phyloP scores from a whole-genome alignment of 306 rosid genomes.

The Quercus suber region DNA sequence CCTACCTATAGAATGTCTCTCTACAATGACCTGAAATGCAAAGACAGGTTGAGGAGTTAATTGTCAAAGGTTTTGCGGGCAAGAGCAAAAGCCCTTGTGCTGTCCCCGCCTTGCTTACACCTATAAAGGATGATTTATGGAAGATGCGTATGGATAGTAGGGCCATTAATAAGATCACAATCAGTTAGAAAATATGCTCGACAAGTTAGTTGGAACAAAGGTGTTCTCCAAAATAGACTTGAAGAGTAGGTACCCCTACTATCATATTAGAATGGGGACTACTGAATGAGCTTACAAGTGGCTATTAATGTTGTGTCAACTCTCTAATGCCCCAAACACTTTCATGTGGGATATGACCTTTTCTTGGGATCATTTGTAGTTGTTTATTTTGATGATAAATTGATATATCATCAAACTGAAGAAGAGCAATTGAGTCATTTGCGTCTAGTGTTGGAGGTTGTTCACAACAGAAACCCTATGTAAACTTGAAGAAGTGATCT shows the following conservation, averaged over 20 bases:
- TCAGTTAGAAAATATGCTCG: neutral
- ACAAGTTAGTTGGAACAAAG: neutral
- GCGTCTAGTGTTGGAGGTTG: too few relatives aligned
- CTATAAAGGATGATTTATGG: neutral
- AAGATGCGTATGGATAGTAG: neutral
- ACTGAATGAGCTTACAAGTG: neutral
- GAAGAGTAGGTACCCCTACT: neutral
- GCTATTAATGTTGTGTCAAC: neutral
- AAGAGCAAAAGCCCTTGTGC: neutral
- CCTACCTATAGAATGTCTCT: too few relatives aligned
- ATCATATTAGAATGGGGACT: neutral
- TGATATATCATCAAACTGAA: too few relatives aligned
- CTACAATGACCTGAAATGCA: neutral
- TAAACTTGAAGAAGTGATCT: too few relatives aligned
- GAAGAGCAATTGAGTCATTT: too few relatives aligned
- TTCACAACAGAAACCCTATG: too few relatives aligned
- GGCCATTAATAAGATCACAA: neutral
- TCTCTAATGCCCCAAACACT: neutral
- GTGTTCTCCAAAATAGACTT: neutral
- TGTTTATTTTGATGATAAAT: neutral
- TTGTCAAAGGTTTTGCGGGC: too few relatives aligned
- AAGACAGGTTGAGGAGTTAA: too few relatives aligned
- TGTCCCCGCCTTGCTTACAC: neutral
- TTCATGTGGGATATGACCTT: neutral
- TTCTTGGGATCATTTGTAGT: neutral